Conservation (phyloP, 345 rosid genomes). For the Gossypioides kirkii region DNA sequence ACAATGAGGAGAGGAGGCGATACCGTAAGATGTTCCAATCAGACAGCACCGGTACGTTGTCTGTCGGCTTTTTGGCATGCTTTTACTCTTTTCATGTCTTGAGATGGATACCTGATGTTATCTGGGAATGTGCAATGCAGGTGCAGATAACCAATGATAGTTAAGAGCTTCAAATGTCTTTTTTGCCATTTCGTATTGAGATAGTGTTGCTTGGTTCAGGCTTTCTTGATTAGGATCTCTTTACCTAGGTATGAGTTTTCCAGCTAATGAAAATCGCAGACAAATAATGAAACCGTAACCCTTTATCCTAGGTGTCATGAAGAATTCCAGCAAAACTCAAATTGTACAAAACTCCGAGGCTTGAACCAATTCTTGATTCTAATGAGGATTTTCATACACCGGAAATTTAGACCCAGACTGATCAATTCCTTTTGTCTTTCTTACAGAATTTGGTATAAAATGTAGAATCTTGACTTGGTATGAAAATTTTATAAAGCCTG, state of each 20-base stretch:
- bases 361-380: slow-evolving; percentile 15
- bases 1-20: slow-evolving; percentile 58
- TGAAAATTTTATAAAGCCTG: neutral
- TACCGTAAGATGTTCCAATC: slow-evolving; percentile 71
- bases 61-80: too few relatives aligned
- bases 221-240: slow-evolving; percentile 17
- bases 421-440: neutral
- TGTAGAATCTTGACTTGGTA: neutral
- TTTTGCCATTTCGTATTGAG: neutral
- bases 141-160: neutral
- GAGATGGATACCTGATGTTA: neutral
- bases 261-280: neutral
- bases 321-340: slow-evolving; percentile 9
- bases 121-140: slow-evolving; percentile 1
- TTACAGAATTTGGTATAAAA: neutral
- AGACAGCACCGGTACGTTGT: slow-evolving; percentile 12
- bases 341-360: slow-evolving; percentile 36
- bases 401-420: neutral
- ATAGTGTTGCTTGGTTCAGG: neutral
- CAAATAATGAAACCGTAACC: neutral
- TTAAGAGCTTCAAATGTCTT: neutral
- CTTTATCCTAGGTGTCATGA: neutral
- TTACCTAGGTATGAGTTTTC: slow-evolving; percentile 20
- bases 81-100: neutral
- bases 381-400: neutral